Base-by-base conservation (phyloP, 495 filamentous ascomycete genomes). In the Hypoxylon fragiforme region DNA sequence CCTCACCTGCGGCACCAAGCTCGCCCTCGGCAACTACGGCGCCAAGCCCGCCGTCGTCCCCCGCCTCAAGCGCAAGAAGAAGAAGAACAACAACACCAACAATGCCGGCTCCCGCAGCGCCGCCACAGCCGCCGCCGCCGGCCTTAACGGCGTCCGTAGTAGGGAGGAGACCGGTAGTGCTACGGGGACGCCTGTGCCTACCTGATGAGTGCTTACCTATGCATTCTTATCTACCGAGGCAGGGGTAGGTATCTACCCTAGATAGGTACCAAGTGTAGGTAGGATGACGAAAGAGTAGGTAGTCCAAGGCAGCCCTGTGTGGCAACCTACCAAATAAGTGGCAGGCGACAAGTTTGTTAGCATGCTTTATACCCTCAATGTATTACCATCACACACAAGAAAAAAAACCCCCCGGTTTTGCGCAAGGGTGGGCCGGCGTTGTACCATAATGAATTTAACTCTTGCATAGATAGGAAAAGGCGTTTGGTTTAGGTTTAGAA, bases 1-100 rank as follows among this genome's bases (percentile, higher is more conserved):
- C 67, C 75, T 94, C 48, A 96, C 94, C n/a, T 98, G 94, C 72
- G 89, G 88, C 16, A 94, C 90, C 22, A 81, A 85, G 63, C 76
- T 98, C 35, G 81, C 86, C 40, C 75, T 92, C 34, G 86, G 86
- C 0, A 81, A 85, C 44, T 91, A 90, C 57, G 88, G 86, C 32
- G 75, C 76, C 3, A 85, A 81, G 64, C 91, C 92, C 2, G 87
- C 82, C 7, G 83, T 95, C n/a, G 72, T 92, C 9, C 81, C 83
- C 1, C 69, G 78, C 44, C 81, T 81, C 66, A 90, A 87, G 75
- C 24, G 24, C 4, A 91, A 87, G 74, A 92, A 87, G 72, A 74
- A 73, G 64, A 77, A 80, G 73, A 87, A 82, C 78, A 50, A 61
- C 32, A 48, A 67, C 8, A 61, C 65, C 32, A 74, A n/a, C n/a